These are phyloP conservation scores for Cladochytrium replicatum DNA, from an alignment of 192 early-diverging fungal genomes.

Conservation along the genomic window DNA sequence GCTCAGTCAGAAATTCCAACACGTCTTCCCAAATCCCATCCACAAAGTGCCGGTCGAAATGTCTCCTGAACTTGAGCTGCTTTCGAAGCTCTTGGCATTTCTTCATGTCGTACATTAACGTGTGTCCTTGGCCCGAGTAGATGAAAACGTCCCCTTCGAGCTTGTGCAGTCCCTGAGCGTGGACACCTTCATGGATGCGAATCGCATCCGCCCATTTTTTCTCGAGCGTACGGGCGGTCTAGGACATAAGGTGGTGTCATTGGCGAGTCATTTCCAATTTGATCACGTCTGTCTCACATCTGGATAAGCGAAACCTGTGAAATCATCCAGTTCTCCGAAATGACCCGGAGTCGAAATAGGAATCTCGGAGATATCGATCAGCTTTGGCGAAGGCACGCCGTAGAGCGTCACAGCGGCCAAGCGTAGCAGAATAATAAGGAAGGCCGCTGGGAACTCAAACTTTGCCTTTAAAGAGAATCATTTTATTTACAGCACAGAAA, in stretches of 20 bases:
- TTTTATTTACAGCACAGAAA: too few species aligned
- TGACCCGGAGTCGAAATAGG: constrained; percentile 14
- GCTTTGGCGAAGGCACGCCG: constrained; percentile 5
- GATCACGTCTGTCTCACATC: too few species aligned
- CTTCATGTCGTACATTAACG: constrained; percentile 18
- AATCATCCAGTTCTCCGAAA: constrained; percentile 12
- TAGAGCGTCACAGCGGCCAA: constrained; percentile 17
- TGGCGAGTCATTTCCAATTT: too few species aligned
- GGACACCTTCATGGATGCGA: constrained; percentile 9
- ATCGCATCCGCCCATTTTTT: constrained; percentile 17
- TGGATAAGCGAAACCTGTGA: constrained; percentile 10
- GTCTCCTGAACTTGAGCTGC: too few species aligned
- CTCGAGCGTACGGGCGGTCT: constrained; percentile 9
- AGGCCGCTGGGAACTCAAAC: too few species aligned
- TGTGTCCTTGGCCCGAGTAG: constrained; percentile 11
- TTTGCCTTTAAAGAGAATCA: too few species aligned
- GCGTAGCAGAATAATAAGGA: too few species aligned
- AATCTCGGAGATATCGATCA: constrained; percentile 17
- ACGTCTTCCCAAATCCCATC: constrained; percentile 20
- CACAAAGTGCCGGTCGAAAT: constrained; percentile 2
- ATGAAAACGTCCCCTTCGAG: constrained; percentile 17
- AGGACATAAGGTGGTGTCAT: too few species aligned
- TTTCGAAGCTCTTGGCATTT: too few species aligned
- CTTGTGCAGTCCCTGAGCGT: constrained; percentile 18
- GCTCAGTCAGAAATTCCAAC: constrained; percentile 15